A percentile compares a stretch with the other conserved stretches of the same genome.
phyloP scores from a whole-genome alignment of 306 rosid genomes.

The cucumber (Cucumis sativus) region DNA sequence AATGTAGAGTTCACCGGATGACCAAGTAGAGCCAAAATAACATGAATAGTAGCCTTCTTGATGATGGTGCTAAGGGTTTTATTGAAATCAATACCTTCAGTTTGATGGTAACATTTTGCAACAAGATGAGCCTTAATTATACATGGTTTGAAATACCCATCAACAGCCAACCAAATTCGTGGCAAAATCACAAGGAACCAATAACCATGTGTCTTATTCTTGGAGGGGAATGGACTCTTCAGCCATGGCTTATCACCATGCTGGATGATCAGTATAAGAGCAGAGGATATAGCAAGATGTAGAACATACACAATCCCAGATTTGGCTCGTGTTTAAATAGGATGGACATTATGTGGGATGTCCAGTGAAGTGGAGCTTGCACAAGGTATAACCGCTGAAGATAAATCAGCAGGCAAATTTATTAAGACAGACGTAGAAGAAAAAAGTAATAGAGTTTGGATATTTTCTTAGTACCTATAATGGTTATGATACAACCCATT shows the following conservation, averaged over 20 bases:
- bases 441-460: neutral
- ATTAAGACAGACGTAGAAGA: neutral
- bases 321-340: neutral
- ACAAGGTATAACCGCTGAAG: neutral
- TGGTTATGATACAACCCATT: neutral
- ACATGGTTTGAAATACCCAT: neutral
- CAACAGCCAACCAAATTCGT: neutral
- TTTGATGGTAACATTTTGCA: no score
- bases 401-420: neutral
- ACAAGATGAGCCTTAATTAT: no score
- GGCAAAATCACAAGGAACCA: neutral
- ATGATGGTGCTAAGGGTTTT: no score
- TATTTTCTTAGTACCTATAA: no score
- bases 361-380: neutral
- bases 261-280: neutral
- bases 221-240: neutral
- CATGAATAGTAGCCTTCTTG: no score
- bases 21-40: no score
- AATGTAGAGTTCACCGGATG: no score
- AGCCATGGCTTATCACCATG: neutral
- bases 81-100: no score
- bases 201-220: neutral
- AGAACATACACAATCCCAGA: neutral
- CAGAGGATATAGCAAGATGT: neutral
- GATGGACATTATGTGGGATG: neutral